A percentile compares a stretch with the other conserved stretches of the same genome.
Conservation (phyloP, 1,284 basidiomycete genomes). For the Ceratobasidium sp. region DNA sequence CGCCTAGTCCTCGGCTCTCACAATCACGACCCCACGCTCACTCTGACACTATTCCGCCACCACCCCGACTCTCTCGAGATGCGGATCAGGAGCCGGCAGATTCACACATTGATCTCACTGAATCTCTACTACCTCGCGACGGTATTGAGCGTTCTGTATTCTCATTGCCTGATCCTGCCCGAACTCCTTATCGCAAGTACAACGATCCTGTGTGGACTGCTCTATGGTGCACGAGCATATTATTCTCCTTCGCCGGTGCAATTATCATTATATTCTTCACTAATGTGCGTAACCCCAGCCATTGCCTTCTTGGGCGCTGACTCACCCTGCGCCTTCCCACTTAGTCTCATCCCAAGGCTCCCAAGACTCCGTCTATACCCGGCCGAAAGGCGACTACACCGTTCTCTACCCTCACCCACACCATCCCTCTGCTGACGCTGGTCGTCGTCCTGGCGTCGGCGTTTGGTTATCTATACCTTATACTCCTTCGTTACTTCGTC, state of each 20-base stretch:
- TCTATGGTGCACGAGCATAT: constrained; percentile 72
- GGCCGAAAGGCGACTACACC: constrained; percentile 60
- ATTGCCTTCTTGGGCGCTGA: constrained; percentile 44
- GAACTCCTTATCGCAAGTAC: constrained; percentile 72
- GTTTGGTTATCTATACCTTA: constrained; percentile 82
- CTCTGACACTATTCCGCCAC: constrained; percentile 54
- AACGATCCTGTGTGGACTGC: constrained; percentile 79
- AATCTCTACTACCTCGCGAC: constrained; percentile 79
- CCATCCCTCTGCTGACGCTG: constrained; percentile 86
- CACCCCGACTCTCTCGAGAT: constrained; percentile 49
- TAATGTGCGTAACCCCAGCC: constrained; percentile 47
- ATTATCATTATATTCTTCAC: constrained; percentile 74
- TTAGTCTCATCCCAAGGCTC: constrained; percentile 43
- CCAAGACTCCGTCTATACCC: constrained; percentile 41
- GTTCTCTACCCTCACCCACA: constrained; percentile 83
- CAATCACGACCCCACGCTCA: constrained; percentile 65
- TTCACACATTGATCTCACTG: constrained; percentile 74
- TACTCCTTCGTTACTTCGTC: constrained; percentile 82
- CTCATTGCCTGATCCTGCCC: constrained; percentile 78
- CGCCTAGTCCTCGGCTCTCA: constrained; percentile 64
- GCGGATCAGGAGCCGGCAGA: constrained; percentile 58
- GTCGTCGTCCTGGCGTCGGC: constrained; percentile 80
- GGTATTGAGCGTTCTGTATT: constrained; percentile 74
- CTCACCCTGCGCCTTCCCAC: constrained; percentile 25
- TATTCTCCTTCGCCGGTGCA: constrained; percentile 72